Evolutionary conservation across 108 stramenopile genomes (phyloP).

Genomic region (Cyclotella kingstonii): DNA sequence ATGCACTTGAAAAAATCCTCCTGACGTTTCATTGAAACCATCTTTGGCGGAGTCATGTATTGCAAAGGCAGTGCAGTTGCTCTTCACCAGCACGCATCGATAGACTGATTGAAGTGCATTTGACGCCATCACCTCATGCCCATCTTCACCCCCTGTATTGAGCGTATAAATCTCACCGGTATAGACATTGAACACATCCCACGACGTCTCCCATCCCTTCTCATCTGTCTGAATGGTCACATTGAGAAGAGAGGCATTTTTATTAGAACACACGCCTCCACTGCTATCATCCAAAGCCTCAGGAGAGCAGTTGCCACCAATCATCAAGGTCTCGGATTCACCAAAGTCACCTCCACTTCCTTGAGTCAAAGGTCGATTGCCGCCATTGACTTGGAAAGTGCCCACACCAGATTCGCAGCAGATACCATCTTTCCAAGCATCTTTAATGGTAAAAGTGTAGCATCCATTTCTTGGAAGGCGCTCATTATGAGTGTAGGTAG

Average conservation of each 20-base stretch:
- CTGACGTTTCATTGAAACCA: constrained; percentile 7
- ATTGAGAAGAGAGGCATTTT: not conserved
- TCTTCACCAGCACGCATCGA: not conserved
- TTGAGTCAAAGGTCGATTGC: not conserved
- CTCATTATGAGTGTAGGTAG: constrained; percentile 1
- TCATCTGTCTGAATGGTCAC: not conserved
- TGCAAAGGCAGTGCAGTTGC: constrained; percentile 1
- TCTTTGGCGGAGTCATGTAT: not conserved
- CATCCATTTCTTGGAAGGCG: constrained; percentile 1
- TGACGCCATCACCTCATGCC: not conserved
- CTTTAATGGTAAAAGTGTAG: constrained; percentile 5
- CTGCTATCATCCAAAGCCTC: not conserved
- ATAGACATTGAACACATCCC: constrained; percentile 1
- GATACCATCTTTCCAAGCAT: constrained; percentile 4
- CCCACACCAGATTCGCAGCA: constrained; percentile 2
- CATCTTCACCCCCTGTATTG: too few species aligned
- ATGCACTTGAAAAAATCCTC: not conserved
- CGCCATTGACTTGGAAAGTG: not conserved
- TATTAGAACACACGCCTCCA: not conserved
- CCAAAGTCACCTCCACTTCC: constrained; percentile 6
- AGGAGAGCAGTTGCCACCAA: constrained; percentile 10
- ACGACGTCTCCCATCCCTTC: constrained; percentile 4
- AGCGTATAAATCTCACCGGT: constrained; percentile 5
- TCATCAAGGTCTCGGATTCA: constrained; percentile 1
- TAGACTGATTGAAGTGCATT: not conserved